These are phyloP conservation scores for Oropetium thomaeum DNA, from an alignment of 176 grass and related monocot species.

Conservation along the genomic window DNA sequence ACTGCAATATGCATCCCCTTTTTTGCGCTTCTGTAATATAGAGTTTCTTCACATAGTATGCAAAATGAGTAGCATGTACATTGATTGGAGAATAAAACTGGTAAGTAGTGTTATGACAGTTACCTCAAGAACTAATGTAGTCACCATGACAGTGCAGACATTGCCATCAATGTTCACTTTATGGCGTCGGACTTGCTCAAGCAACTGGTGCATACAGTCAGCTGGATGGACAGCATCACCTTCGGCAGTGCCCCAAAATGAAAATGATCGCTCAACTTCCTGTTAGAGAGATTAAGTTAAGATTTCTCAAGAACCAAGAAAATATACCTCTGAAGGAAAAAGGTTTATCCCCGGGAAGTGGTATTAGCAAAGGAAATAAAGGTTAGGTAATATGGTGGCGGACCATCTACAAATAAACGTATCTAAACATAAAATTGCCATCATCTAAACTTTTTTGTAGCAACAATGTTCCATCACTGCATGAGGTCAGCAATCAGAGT, in stretches of 20 bases:
- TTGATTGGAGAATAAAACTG: not conserved
- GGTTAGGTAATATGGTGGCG: too few species aligned
- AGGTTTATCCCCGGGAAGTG: not conserved
- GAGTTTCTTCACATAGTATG: not conserved
- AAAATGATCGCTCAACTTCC: conserved; percentile 85
- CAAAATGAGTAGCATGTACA: not conserved
- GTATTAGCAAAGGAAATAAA: not conserved
- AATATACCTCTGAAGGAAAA: too few species aligned
- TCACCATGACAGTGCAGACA: conserved; percentile 98
- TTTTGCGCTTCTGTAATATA: not conserved
- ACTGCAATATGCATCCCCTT: not conserved
- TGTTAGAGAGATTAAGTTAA: conserved; percentile 34
- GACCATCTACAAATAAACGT: not conserved
- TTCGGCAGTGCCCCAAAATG: conserved; percentile 72
- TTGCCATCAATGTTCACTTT: conserved; percentile 98
- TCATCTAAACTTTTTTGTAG: not conserved
- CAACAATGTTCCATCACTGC: not conserved
- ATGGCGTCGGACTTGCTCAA: conserved; percentile 85
- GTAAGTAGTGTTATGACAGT: not conserved
- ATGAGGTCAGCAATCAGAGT: not conserved
- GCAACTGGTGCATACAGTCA: conserved; percentile 97
- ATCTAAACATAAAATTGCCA: conserved; percentile 5
- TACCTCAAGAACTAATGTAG: conserved; percentile 98
- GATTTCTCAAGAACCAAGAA: conserved; percentile 14
- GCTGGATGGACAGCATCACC: conserved; percentile 86